Evolutionary conservation across 2,329 filamentous ascomycete species (phyloP), one percentile per base, ranked within the genome.

Genomic region (Bipolaris zeicola): DNA sequence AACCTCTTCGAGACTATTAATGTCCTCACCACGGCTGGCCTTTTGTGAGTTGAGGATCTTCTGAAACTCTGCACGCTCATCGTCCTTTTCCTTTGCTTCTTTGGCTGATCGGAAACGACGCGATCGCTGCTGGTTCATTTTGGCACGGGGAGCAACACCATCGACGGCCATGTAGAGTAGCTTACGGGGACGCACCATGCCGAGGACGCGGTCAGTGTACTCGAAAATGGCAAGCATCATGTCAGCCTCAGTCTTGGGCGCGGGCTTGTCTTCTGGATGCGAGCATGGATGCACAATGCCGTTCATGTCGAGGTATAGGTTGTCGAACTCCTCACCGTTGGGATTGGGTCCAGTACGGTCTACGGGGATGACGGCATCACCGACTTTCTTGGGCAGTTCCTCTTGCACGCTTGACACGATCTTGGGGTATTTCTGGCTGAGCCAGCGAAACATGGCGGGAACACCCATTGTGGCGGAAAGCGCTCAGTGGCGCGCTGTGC

Each of bases 181-280:
- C 79, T 97, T 98, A 67, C 95, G 88, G 8, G 95, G 95, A 58
- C 95, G 90, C 64, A 96, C 94, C 94, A 99, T 99, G 76, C 96
- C 97, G 65, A 99, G 91, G 22, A 99, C 93, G 58, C 95, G 89
- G 74, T 99, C 93, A n/a, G 95, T 99, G 78, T 99, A 99, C 73
- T 89, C 91, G 82, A 99, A 99, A 60, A 99, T 88, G 73, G 96
- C 96, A 68, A 97, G 76, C 95, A 99, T 99, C 95, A 99, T 99
- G 79, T 98, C 95, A 76, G 96, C 92, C 80, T 99, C 95, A 59
- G 95, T 94, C 71, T 89, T 90, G 10, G 95, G 95, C 3, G 95
- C 87, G 1, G 95, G 92, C 61, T 87, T 87, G 71, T 98, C 94
- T 76, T 99, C 95, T 0, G 95, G 95, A 79, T 99, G 95, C 44